Conservation (phyloP, 352 stramenopile genomes). For the Blastocystis sp. region DNA sequence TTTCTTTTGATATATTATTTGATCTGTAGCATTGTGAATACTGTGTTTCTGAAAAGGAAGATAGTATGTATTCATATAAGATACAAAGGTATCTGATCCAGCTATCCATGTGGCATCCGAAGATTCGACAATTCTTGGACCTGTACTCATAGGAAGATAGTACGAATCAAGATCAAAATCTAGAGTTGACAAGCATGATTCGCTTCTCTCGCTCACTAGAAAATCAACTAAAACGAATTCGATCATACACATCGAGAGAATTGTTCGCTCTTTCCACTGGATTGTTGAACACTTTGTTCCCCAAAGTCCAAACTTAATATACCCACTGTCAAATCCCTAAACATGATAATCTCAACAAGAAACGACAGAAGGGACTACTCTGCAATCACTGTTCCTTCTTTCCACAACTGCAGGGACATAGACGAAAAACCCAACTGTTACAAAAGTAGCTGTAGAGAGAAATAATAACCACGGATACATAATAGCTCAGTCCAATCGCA, state of each 20-base stretch:
- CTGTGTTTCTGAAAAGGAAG: not conserved
- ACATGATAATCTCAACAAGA: not conserved
- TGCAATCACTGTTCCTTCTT: no score
- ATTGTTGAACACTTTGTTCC: not conserved
- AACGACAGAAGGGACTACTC: no score
- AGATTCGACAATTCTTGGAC: not conserved
- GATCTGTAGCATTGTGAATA: not conserved
- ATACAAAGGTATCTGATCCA: not conserved
- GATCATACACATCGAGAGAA: not conserved
- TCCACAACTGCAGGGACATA: no score
- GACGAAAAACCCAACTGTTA: no score
- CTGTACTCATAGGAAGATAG: conserved; percentile 1
- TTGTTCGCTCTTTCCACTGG: not conserved
- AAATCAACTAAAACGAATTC: not conserved
- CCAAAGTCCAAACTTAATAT: not conserved
- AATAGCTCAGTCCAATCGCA: no score
- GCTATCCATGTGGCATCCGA: not conserved
- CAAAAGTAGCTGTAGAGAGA: no score
- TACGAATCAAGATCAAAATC: not conserved
- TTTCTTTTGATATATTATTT: conserved; percentile 10
- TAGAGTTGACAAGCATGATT: not conserved
- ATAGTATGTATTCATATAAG: conserved; percentile 5
- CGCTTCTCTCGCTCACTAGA: not conserved
- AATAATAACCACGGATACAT: no score
- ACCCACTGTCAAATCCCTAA: conserved; percentile 6